Base-by-base conservation (phyloP, 2,329 filamentous ascomycete genomes). In the Cladorrhinum sp. region DNA sequence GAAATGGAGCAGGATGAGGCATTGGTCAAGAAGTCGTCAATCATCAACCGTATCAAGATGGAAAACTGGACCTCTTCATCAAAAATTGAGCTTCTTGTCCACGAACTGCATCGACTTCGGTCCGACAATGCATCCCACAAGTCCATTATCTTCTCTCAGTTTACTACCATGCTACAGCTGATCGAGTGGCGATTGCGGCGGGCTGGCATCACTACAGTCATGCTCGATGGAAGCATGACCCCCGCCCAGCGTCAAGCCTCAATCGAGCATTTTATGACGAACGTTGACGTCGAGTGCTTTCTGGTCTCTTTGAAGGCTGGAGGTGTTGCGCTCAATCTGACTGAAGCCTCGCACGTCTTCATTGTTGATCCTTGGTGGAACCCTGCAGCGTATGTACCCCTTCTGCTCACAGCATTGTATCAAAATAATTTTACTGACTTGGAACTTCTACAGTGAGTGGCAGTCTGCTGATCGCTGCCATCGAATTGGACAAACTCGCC, bases 361-460 rank as follows among this genome's bases (percentile, higher is more conserved):
- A 97, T 98, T 63, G 87, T 98, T 61, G 95, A 99, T 70, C 95
- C 95, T 81, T 98, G 95, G 95, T 99, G 95, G 95, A 98, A 98
- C 68, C 95, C 95, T n/a, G 93, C 93, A n/a, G 94, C 94, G 0
- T 68, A 66, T 20, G 67, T 65, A 16, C 49, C n/a, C 18, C 36
- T 23, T 39, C 50, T 2, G 24, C 10, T 24, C 23, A 21, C 21
- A 8, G 8, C 28, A 20, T 24, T 21, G 3, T 49, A 21, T 7
- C 18, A 46, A 20, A 18, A 42, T n/a, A n/a, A 55, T n/a, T 26
- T 42, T 57, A 21, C 63, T 65, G 46, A 67, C 62, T 20, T 24
- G 20, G n/a, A 18, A 10, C 58, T n/a, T 28, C 12, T 54, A 62
- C 52, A 68, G 67, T 53, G 95, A 99, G 77, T 99, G 95, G 95